These are phyloP conservation scores for Penicillium brevicompactum DNA, from an alignment of 2,329 filamentous ascomycete genomes.

Conservation along the genomic window DNA sequence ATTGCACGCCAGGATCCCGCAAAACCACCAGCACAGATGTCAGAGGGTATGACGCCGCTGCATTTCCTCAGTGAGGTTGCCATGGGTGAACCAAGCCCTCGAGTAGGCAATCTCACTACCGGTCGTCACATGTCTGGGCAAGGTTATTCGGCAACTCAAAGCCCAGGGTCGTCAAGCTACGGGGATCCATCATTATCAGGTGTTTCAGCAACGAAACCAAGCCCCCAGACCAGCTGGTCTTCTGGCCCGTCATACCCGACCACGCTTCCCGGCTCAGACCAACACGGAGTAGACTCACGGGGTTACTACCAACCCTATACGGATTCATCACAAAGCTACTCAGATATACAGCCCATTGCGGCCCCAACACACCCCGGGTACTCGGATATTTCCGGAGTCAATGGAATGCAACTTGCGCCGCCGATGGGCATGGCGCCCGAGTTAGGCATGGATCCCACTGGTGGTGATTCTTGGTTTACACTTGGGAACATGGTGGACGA, in stretches of 20 bases:
- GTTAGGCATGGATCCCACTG: constrained; percentile 27
- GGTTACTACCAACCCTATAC: constrained; percentile 12
- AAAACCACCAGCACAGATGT: constrained; percentile 4
- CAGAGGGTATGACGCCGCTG: constrained; percentile 35
- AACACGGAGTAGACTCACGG: constrained; percentile 5
- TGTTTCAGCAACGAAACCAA: background rate
- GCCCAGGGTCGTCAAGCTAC: background rate
- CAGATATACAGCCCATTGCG: constrained; percentile 3
- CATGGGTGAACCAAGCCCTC: constrained; percentile 33
- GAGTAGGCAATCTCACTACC: background rate
- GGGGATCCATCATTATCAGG: background rate
- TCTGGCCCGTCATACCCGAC: constrained; percentile 13
- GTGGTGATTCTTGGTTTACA: constrained; percentile 32
- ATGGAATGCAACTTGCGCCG: constrained; percentile 18
- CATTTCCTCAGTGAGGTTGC: constrained; percentile 46
- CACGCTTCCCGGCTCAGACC: constrained; percentile 7
- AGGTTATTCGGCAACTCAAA: constrained; percentile 1
- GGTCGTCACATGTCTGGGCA: background rate
- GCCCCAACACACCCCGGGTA: constrained; percentile 11
- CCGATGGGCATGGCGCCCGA: constrained; percentile 28
- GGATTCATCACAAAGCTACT: constrained; percentile 12
- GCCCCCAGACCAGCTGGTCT: constrained; percentile 16
- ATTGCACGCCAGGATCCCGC: background rate
- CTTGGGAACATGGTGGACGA: constrained; percentile 38
- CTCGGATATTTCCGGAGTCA: constrained; percentile 19